Conservation (phyloP, 2,329 filamentous ascomycete species). For the Exophiala alcalophila region DNA sequence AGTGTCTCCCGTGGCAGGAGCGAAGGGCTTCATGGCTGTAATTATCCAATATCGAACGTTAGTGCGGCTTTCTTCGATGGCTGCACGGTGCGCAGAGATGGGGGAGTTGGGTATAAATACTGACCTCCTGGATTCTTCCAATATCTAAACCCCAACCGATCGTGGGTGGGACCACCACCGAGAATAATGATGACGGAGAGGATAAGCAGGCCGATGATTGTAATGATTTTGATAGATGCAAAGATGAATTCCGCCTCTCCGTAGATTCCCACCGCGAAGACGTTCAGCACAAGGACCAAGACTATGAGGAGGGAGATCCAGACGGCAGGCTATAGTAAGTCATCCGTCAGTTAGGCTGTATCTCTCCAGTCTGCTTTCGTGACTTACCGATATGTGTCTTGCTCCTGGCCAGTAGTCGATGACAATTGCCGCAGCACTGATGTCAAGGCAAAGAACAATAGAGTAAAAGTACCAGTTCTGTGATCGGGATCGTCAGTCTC, state of each 20-base stretch:
- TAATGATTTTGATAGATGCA: slow-evolving; percentile 64
- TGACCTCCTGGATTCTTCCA: slow-evolving; percentile 64
- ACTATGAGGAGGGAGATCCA: slow-evolving; percentile 27
- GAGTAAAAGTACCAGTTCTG: slow-evolving; percentile 71
- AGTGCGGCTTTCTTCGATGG: too few relatives aligned
- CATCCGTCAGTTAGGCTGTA: slow-evolving; percentile 32
- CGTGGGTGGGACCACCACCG: slow-evolving; percentile 62
- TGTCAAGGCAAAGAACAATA: slow-evolving; percentile 78
- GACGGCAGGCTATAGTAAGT: slow-evolving; percentile 32
- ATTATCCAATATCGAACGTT: too few relatives aligned
- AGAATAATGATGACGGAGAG: slow-evolving; percentile 61
- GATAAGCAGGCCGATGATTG: slow-evolving; percentile 64
- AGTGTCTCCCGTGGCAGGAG: slow-evolving; percentile 33
- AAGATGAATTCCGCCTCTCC: slow-evolving; percentile 63
- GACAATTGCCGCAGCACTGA: slow-evolving; percentile 73
- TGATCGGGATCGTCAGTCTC: too few relatives aligned
- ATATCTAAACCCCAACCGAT: slow-evolving; percentile 63
- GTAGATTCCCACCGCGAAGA: slow-evolving; percentile 67
- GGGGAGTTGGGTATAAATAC: too few relatives aligned
- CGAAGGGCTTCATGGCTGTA: slow-evolving; percentile 47
- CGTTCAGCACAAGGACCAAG: slow-evolving; percentile 55
- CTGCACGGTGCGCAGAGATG: too few relatives aligned
- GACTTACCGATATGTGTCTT: slow-evolving; percentile 6
- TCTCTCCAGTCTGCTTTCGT: background rate
- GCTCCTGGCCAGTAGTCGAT: slow-evolving; percentile 65